A percentile compares a stretch with the other conserved stretches of the same genome.
These are phyloP conservation scores for Emergomyces africanus DNA, from an alignment of 2,329 filamentous ascomycete species.

Conservation along the genomic window DNA sequence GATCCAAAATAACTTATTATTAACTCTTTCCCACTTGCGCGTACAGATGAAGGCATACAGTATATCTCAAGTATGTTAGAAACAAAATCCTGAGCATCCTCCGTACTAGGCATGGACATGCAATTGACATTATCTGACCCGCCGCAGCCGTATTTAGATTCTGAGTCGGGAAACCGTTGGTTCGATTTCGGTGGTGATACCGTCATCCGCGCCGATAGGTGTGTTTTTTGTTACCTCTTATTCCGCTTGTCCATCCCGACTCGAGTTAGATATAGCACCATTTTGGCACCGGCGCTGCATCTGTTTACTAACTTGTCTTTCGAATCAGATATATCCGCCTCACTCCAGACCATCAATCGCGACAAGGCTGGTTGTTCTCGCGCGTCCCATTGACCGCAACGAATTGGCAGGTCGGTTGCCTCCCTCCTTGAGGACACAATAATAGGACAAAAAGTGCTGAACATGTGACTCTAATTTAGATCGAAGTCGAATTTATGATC, in stretches of 20 bases:
- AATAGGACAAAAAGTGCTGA: conserved; percentile 1
- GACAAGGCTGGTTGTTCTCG: conserved; percentile 87
- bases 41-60: conserved; percentile 74
- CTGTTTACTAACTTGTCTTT: not conserved
- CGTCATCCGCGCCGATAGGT: conserved; percentile 59
- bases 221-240: conserved; percentile 6
- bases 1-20: conserved; percentile 7
- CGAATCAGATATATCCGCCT: conserved; percentile 73
- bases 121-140: conserved; percentile 4
- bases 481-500: conserved; percentile 92
- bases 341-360: conserved; percentile 78
- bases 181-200: conserved; percentile 98
- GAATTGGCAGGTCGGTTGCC: conserved; percentile 67
- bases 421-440: not conserved
- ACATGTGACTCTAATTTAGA: conserved; percentile 29
- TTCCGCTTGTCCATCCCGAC: not conserved
- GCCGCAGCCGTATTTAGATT: conserved; percentile 81
- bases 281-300: conserved; percentile 13
- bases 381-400: conserved; percentile 89
- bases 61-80: conserved; percentile 55
- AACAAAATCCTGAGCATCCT: not conserved
- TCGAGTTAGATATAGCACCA: not conserved
- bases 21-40: conserved; percentile 1
- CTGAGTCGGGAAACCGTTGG: conserved; percentile 96
- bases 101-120: conserved; percentile 4